Percentiles rank a stretch among this genome's conserved stretches.
phyloP scores from a whole-genome alignment of 192 early-diverging fungal genomes.

The Coemansia sp. region DNA sequence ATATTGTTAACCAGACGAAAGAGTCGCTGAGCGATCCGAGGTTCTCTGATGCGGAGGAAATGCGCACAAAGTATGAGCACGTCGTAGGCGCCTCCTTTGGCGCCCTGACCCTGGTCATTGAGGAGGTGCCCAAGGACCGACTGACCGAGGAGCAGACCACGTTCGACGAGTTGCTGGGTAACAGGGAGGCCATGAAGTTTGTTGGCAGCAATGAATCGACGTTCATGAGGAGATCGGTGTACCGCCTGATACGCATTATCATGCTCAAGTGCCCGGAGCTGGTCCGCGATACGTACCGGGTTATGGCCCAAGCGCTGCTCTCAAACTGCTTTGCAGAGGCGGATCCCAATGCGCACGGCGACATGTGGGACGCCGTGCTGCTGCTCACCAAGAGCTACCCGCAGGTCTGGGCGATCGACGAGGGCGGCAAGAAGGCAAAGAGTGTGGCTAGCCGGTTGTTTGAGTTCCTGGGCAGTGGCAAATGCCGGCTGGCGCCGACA shows the following conservation, averaged over 20 bases:
- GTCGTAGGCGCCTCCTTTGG: constrained; percentile 45
- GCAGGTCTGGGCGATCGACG: constrained; percentile 53
- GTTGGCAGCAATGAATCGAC: constrained; percentile 16
- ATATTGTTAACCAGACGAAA: constrained; percentile 70
- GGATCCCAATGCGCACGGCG: constrained; percentile 66
- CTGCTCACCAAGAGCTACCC: constrained; percentile 71
- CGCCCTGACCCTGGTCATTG: constrained; percentile 23
- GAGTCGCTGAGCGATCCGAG: constrained; percentile 72
- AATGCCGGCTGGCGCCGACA: constrained; percentile 60
- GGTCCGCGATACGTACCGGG: constrained; percentile 37
- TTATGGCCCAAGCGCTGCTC: constrained; percentile 60
- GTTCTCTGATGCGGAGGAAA: constrained; percentile 33
- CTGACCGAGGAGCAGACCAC: constrained; percentile 26
- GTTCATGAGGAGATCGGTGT: constrained; percentile 38
- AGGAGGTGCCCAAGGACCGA: constrained; percentile 21
- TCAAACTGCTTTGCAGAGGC: constrained; percentile 69
- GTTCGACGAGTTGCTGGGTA: constrained; percentile 31
- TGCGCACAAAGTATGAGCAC: constrained; percentile 48
- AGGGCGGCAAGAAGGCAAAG: constrained; percentile 24
- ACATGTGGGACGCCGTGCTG: constrained; percentile 87
- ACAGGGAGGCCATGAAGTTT: constrained; percentile 10
- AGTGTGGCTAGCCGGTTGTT: constrained; percentile 57
- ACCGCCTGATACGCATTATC: constrained; percentile 29
- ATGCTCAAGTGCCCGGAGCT: constrained; percentile 47
- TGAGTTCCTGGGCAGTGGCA: constrained; percentile 58